Evolutionary conservation across 2,329 filamentous ascomycete genomes (phyloP).

Genomic region (Drechslerella coelobrocha): DNA sequence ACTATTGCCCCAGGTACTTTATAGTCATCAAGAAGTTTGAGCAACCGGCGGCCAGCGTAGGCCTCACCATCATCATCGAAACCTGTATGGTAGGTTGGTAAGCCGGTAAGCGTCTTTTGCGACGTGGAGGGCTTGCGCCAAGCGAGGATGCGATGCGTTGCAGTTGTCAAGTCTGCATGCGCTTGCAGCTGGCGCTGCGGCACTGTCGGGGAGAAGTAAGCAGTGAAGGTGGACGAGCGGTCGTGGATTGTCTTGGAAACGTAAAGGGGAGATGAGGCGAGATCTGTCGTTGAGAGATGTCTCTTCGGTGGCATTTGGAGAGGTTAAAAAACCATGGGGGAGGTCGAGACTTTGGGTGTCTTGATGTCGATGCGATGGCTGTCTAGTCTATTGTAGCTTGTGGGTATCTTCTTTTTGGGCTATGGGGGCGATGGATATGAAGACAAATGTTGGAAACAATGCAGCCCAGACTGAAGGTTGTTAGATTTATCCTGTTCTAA

Average conservation of each 20-base stretch:
- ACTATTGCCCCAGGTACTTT: constrained; percentile 61
- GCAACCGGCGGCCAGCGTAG: constrained; percentile 62
- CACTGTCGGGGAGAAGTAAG: constrained; percentile 61
- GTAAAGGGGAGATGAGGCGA: constrained; percentile 57
- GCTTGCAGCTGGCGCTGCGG: constrained; percentile 60
- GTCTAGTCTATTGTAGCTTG: too few relatives aligned
- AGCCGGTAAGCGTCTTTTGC: constrained; percentile 60
- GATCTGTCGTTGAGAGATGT: constrained; percentile 42
- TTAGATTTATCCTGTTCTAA: too few relatives aligned
- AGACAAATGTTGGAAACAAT: too few relatives aligned
- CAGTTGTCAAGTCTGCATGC: constrained; percentile 60
- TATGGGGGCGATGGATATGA: too few relatives aligned
- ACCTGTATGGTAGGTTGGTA: constrained; percentile 59
- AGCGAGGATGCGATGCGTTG: constrained; percentile 63
- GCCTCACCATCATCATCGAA: constrained; percentile 66
- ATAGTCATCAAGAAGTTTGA: constrained; percentile 61
- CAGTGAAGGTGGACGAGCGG: constrained; percentile 64
- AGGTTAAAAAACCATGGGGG: neutral
- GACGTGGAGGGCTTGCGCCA: constrained; percentile 61
- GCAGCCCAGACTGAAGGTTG: too few relatives aligned
- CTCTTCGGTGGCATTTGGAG: constrained; percentile 51
- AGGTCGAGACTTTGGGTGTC: neutral
- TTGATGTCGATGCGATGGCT: neutral
- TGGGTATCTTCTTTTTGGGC: too few relatives aligned
- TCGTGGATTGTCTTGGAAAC: constrained; percentile 62